Evolutionary conservation across 176 grass and related monocot species (phyloP).

Genomic region (Cenchrus fungigraminus): DNA sequence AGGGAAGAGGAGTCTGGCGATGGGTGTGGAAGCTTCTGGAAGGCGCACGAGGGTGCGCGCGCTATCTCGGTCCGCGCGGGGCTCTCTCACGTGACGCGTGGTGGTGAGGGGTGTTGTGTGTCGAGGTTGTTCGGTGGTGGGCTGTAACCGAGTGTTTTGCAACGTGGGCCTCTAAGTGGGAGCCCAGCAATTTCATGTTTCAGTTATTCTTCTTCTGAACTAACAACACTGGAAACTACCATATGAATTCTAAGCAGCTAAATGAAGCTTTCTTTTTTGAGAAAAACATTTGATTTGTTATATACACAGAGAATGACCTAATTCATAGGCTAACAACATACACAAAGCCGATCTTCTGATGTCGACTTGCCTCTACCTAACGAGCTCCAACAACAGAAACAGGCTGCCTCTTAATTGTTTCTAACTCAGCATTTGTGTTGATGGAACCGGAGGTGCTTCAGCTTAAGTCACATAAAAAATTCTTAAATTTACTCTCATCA

Average conservation of each 20-base stretch:
- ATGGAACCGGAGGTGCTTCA: not conserved
- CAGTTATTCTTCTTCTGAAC: no score
- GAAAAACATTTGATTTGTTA: not conserved
- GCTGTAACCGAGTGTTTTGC: no score
- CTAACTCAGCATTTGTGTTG: not conserved
- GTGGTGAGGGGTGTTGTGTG: not conserved
- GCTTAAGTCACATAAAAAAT: no score
- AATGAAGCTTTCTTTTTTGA: not conserved
- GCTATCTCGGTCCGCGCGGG: not conserved
- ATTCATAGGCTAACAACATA: not conserved
- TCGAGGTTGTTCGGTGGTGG: not conserved
- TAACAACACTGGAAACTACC: not conserved
- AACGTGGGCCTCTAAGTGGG: no score
- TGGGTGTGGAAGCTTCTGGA: conserved; percentile 82
- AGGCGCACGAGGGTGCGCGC: conserved; percentile 35
- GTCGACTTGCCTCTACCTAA: not conserved
- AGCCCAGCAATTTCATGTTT: no score
- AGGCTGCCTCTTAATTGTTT: not conserved
- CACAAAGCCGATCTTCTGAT: conserved; percentile 6
- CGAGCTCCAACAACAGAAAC: conserved; percentile 2
- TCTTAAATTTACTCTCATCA: conserved; percentile 9
- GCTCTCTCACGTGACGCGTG: not conserved
- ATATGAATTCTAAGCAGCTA: not conserved
- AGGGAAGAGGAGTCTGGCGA: conserved; percentile 2
- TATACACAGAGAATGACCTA: conserved; percentile 16